Evolutionary conservation across 2,329 filamentous ascomycete genomes (phyloP).

Genomic region (Hypoxylon sp.): DNA sequence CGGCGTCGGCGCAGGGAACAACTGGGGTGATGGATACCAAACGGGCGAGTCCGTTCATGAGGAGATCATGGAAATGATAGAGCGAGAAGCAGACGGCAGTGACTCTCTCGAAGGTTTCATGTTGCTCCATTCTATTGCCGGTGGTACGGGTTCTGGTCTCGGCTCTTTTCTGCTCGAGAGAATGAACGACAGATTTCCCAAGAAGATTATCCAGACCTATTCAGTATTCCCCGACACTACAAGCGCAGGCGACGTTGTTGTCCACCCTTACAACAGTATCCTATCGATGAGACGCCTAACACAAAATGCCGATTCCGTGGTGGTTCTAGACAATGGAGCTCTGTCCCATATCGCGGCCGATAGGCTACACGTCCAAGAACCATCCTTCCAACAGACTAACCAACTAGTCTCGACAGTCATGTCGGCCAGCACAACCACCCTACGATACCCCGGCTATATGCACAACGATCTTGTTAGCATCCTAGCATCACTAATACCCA

Average conservation of each 20-base stretch:
- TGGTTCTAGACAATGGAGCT: conserved; percentile 96
- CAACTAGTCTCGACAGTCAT: conserved; percentile 98
- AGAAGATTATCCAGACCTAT: conserved; percentile 99
- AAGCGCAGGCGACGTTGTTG: conserved; percentile 89
- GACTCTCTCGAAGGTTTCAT: conserved; percentile 99
- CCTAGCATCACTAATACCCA: conserved; percentile 94
- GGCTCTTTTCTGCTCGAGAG: conserved; percentile 95
- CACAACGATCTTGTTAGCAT: conserved; percentile 99
- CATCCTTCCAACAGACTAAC: conserved; percentile 97
- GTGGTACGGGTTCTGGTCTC: conserved; percentile 95
- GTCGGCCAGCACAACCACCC: conserved; percentile 96
- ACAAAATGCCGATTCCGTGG: conserved; percentile 97
- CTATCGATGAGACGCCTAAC: conserved; percentile 91
- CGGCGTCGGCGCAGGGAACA: conserved; percentile 94
- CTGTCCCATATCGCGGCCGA: conserved; percentile 95
- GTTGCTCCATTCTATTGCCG: conserved; percentile 98
- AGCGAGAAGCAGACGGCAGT: conserved; percentile 96
- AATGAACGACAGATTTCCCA: conserved; percentile 97
- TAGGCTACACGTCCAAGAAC: conserved; percentile 92
- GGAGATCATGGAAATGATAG: conserved; percentile 99
- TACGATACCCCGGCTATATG: conserved; percentile 99
- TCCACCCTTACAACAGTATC: conserved; percentile 98
- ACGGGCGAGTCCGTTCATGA: conserved; percentile 93
- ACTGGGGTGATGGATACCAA: conserved; percentile 97
- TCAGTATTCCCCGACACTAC: conserved; percentile 97